Evolutionary conservation across 2,329 filamentous ascomycete species (phyloP), one percentile per base, ranked within the genome.

Genomic region (Nigrospora sphaerica): DNA sequence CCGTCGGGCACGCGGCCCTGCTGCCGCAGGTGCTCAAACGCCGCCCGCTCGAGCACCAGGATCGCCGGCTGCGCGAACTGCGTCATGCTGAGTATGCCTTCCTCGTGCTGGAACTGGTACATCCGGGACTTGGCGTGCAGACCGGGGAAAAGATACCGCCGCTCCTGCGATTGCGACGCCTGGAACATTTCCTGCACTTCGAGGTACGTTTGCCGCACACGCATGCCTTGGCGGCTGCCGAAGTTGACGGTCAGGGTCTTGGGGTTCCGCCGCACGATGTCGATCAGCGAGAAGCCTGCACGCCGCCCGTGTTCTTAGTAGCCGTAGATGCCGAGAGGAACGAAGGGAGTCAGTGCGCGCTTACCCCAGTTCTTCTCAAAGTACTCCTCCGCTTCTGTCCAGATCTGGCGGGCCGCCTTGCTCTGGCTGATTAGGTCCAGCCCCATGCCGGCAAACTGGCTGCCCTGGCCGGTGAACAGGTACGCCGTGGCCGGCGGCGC

Each of bases 181-280:
- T 2, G 85, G 46, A 97, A 89, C 16, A 91, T 93, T 74, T 98
- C 93, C 39, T 92, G 97, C 93, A 98, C 97, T 49, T 91, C 85
- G 86, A 97, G 97, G 75, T 98, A 98, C 71, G 98, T 98, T 63
- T 95, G 86, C 52, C 93, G 89, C 58, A 98, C 97, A 42, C 88
- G 89, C 73, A 97, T 97, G 63, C 93, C 93, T 47, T 88, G 87
- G 51, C 92, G 90, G 43, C 93, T 93, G 72, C 93, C 93, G 62
- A 98, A 98, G 75, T 98, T 88, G 53, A 98, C 88, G 5, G 93
- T 98, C 46, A 98, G 83, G 71, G 97, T 93, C 77, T 96, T 96
- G 54, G 93, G 93, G 71, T 98, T 98, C 75, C 97, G 97, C 78
- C 90, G 95, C 68, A 98, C 93, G 61, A 98, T 97, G 69, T 96